Conservation (phyloP, 805 yeast species). For the Candida broadrunensis region DNA sequence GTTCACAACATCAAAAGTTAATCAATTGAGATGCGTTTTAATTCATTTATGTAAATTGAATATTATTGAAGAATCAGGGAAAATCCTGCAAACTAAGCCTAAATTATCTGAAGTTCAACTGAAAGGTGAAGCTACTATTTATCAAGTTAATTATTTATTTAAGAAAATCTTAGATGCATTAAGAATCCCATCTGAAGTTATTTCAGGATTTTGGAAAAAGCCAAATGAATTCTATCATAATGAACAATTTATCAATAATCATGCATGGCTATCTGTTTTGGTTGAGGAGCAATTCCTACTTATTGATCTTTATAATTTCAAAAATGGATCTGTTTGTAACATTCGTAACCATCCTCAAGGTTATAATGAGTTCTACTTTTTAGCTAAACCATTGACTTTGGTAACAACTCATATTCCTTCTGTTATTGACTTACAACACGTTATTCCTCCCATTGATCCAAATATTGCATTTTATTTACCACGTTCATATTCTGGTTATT, state of each 20-base stretch:
- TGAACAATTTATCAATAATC: conserved; percentile 61
- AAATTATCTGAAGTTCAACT: conserved; percentile 42
- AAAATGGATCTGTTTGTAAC: conserved; percentile 31
- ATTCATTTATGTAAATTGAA: conserved; percentile 68
- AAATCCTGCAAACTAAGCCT: conserved; percentile 36
- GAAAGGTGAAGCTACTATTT: conserved; percentile 56
- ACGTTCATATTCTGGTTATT: conserved; percentile 79
- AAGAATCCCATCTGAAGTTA: conserved; percentile 70
- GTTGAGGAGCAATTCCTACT: conserved; percentile 77
- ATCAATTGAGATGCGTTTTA: conserved; percentile 58
- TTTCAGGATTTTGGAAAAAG: conserved; percentile 79
- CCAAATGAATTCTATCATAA: conserved; percentile 61
- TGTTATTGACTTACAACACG: conserved; percentile 76
- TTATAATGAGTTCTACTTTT: conserved; percentile 63
- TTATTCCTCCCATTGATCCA: conserved; percentile 80
- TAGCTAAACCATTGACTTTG: conserved; percentile 70
- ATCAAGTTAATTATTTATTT: conserved; percentile 75
- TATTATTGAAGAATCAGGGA: conserved; percentile 36
- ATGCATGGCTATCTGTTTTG: conserved; percentile 83
- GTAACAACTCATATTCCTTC: conserved; percentile 87
- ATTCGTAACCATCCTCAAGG: conserved; percentile 16
- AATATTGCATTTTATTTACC: conserved; percentile 79
- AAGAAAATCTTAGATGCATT: conserved; percentile 68
- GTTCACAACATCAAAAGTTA: conserved; percentile 39
- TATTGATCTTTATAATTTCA: conserved; percentile 55